Evolutionary conservation across 306 rosid species (phyloP).

Genomic region (Leucaena leucocephala): DNA sequence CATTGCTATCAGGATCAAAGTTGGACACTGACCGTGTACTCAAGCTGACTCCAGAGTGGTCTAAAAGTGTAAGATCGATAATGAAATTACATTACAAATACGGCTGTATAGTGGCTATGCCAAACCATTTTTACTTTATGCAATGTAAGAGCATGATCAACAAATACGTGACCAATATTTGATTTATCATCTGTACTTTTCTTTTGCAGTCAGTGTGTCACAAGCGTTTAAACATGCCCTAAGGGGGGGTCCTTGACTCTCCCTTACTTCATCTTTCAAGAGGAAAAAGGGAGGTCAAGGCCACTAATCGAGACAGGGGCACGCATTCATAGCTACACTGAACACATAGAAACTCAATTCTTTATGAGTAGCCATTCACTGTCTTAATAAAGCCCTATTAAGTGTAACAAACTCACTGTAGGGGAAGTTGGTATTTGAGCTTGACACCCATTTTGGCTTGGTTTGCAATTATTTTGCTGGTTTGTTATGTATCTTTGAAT

Average conservation of each 20-base stretch:
- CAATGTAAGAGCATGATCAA: background rate
- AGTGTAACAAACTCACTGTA: background rate
- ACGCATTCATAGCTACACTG: slow-evolving; percentile 4
- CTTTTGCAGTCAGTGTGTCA: background rate
- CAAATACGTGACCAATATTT: slow-evolving; percentile 17
- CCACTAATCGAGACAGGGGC: too few relatives aligned
- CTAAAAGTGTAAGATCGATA: slow-evolving; percentile 79
- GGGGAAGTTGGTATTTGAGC: slow-evolving; percentile 16
- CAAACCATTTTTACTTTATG: background rate
- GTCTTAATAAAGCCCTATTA: slow-evolving; percentile 26
- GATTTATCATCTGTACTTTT: background rate
- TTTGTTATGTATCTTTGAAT: slow-evolving; percentile 25
- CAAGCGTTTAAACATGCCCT: background rate
- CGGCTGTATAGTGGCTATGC: slow-evolving; percentile 19
- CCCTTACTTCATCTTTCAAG: too few relatives aligned
- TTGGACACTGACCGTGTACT: slow-evolving; percentile 73
- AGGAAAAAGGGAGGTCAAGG: too few relatives aligned
- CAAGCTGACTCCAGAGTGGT: slow-evolving; percentile 80
- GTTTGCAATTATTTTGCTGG: slow-evolving; percentile 14
- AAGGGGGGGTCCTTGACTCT: too few relatives aligned
- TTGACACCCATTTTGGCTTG: slow-evolving; percentile 25
- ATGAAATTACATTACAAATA: slow-evolving; percentile 16
- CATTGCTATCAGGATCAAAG: slow-evolving; percentile 61
- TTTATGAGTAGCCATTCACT: slow-evolving; percentile 9
- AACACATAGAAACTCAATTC: slow-evolving; percentile 20